These are phyloP conservation scores for Hypoxylon rubiginosum DNA, from an alignment of 2,329 filamentous ascomycete species.

Conservation along the genomic window DNA sequence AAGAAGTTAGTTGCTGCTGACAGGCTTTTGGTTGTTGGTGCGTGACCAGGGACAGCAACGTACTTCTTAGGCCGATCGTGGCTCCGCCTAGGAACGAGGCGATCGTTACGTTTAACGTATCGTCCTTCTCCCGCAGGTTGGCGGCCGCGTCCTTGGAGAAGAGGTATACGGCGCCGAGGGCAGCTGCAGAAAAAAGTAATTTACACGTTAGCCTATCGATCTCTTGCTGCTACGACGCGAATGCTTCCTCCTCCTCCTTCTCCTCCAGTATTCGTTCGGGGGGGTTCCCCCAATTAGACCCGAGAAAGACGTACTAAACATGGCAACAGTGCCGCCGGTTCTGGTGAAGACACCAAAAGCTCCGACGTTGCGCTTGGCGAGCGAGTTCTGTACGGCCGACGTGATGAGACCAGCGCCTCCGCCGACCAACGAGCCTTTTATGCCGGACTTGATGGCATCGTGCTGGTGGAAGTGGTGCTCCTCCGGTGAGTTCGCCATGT, in stretches of 20 bases:
- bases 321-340: constrained; percentile 79
- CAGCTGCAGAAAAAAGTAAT: constrained; percentile 64
- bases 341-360: constrained; percentile 84
- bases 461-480: constrained; percentile 74
- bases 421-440: constrained; percentile 75
- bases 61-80: constrained; percentile 80
- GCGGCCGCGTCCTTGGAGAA: constrained; percentile 83
- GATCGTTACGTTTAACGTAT: constrained; percentile 79
- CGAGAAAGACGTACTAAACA: constrained; percentile 60
- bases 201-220: constrained; percentile 30
- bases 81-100: constrained; percentile 83
- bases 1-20: constrained; percentile 21
- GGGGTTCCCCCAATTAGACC: constrained; percentile 1
- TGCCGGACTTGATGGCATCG: constrained; percentile 78
- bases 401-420: constrained; percentile 77
- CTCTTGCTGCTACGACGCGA: neutral
- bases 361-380: constrained; percentile 85
- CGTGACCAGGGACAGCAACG: too few species aligned
- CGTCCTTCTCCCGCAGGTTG: constrained; percentile 88
- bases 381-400: constrained; percentile 87
- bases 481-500: constrained; percentile 53
- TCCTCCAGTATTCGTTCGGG: too few species aligned
- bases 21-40: neutral
- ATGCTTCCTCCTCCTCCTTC: too few species aligned
- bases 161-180: constrained; percentile 79